These are phyloP conservation scores for Pythium aquatile DNA, from an alignment of 352 stramenopile genomes.

Conservation along the genomic window DNA sequence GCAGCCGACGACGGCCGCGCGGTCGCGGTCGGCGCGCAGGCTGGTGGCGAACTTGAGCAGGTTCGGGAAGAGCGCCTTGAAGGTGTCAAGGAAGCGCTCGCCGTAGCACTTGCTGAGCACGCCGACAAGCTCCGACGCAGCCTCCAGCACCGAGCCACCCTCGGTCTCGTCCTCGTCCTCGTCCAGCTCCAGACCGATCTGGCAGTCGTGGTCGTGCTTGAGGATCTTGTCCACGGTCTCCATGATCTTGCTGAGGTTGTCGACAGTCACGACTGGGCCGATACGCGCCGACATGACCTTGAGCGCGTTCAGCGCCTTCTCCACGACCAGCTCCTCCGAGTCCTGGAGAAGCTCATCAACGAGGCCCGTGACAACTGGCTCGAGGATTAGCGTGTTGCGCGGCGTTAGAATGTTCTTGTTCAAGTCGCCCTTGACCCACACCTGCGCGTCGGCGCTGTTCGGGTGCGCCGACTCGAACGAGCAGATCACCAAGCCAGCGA, in stretches of 20 bases:
- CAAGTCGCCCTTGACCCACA: conserved; percentile 84
- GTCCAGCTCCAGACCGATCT: conserved; percentile 79
- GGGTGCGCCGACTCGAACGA: conserved; percentile 83
- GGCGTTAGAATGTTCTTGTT: conserved; percentile 74
- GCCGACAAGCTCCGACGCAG: conserved; percentile 92
- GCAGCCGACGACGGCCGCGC: conserved; percentile 93
- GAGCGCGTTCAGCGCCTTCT: conserved; percentile 95
- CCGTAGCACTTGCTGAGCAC: conserved; percentile 94
- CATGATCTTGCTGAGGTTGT: conserved; percentile 87
- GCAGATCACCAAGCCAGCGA: conserved; percentile 79
- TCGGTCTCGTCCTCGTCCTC: conserved; percentile 93
- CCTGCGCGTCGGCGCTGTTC: conserved; percentile 71
- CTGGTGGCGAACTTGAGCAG: conserved; percentile 92
- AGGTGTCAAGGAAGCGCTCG: conserved; percentile 88
- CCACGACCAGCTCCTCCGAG: conserved; percentile 87
- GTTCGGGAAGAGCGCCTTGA: conserved; percentile 88
- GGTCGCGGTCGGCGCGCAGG: conserved; percentile 88
- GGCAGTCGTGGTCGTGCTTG: conserved; percentile 89
- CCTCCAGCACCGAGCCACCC: conserved; percentile 92
- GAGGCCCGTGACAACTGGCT: conserved; percentile 77
- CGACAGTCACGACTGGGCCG: conserved; percentile 88
- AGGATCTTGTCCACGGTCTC: conserved; percentile 86
- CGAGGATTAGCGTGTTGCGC: conserved; percentile 74
- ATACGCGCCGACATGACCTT: conserved; percentile 95
- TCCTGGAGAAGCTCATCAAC: conserved; percentile 82